Evolutionary conservation across 768 basidiomycete species (phyloP).

Genomic region (Tulasnella sp.): DNA sequence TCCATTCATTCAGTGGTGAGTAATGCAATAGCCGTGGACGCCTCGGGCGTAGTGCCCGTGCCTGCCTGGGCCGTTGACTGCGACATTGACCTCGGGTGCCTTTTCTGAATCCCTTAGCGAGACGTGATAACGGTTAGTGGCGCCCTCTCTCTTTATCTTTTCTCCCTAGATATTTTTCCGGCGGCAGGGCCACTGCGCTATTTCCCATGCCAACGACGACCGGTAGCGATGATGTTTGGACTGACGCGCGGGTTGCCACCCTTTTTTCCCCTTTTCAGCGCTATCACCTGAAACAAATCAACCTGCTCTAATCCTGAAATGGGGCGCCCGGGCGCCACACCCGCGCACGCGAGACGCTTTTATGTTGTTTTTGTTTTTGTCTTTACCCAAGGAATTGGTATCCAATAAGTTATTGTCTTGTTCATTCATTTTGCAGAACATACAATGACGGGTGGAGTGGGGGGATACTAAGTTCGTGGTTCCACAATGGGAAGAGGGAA

Average conservation of each 20-base stretch:
- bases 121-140: conserved; percentile 10
- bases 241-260: neutral
- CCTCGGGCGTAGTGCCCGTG: neutral
- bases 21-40: conserved; percentile 2
- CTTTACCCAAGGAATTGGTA: neutral
- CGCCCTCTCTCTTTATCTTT: neutral
- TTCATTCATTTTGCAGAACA: neutral
- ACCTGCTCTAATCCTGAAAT: neutral
- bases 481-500: neutral
- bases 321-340: neutral
- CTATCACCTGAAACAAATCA: neutral
- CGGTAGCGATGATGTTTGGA: neutral
- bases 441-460: neutral
- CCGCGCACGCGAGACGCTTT: neutral
- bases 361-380: no score
- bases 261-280: neutral
- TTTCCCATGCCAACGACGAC: neutral
- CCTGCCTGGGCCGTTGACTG: neutral
- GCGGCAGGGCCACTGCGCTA: neutral
- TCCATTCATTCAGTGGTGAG: neutral
- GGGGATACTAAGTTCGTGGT: neutral
- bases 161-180: neutral
- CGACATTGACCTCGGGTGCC: neutral
- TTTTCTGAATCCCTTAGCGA: neutral
- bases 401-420: neutral